phyloP scores from a whole-genome alignment of 192 early-diverging fungal genomes.

The Coemansia sp. region DNA sequence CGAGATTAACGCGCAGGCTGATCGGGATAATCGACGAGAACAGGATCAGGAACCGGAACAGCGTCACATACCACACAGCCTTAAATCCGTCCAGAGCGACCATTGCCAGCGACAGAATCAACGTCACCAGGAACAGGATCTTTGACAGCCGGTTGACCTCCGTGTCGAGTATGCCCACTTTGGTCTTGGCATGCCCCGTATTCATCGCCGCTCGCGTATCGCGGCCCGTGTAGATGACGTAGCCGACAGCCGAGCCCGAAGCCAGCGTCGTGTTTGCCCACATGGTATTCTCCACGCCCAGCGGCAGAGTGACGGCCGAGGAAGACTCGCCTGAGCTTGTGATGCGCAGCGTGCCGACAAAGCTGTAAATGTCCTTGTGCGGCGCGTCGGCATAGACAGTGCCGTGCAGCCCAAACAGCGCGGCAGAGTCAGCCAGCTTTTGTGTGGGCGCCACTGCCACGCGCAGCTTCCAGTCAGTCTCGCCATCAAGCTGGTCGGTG shows the following conservation, averaged over 20 bases:
- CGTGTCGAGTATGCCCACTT: constrained; percentile 85
- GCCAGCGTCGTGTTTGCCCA: constrained; percentile 97
- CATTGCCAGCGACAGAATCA: constrained; percentile 81
- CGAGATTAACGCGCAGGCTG: constrained; percentile 91
- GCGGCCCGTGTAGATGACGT: constrained; percentile 88
- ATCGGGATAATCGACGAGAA: constrained; percentile 97
- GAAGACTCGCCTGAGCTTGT: background rate
- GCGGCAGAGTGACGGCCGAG: constrained; percentile 56
- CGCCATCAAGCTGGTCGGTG: constrained; percentile 96
- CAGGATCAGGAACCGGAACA: constrained; percentile 93
- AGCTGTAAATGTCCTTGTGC: constrained; percentile 93
- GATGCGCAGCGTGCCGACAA: constrained; percentile 74
- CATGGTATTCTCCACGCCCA: constrained; percentile 88
- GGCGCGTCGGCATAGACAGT: constrained; percentile 88
- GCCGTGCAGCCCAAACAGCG: constrained; percentile 66
- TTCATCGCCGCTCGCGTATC: constrained; percentile 98
- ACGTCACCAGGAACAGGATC: constrained; percentile 86
- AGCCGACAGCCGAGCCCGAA: constrained; percentile 84
- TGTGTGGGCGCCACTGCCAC: constrained; percentile 85
- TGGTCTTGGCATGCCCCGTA: constrained; percentile 88
- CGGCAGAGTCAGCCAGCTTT: constrained; percentile 63
- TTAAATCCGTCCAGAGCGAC: constrained; percentile 88
- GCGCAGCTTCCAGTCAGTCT: constrained; percentile 97
- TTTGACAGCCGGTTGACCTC: constrained; percentile 94
- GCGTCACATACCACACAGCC: constrained; percentile 88